phyloP scores from a whole-genome alignment of 768 basidiomycete genomes.

The Terana coerulea region DNA sequence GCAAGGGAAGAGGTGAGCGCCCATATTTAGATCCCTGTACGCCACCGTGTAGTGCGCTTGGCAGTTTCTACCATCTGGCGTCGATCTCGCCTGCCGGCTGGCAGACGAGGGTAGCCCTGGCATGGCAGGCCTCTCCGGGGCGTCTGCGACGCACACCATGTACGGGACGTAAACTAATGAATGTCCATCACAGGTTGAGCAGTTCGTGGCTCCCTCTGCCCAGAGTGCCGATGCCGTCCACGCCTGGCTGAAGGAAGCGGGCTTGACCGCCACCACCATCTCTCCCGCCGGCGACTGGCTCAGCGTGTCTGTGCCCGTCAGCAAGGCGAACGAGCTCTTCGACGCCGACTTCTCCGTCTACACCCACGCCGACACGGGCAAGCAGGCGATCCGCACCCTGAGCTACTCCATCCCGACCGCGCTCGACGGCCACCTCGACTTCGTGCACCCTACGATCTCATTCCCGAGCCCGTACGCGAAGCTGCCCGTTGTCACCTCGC shows the following conservation, averaged over 20 bases:
- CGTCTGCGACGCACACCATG: too few species aligned
- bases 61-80: too few species aligned
- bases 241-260: constrained; percentile 23
- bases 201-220: constrained; percentile 19
- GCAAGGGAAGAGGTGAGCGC: constrained; percentile 24
- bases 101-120: too few species aligned
- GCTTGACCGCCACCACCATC: constrained; percentile 19
- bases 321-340: constrained; percentile 26
- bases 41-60: too few species aligned
- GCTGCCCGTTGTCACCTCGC: constrained; percentile 7
- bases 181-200: constrained; percentile 21
- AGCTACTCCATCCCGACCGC: constrained; percentile 28
- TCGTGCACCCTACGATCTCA: constrained; percentile 30
- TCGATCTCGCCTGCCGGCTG: too few species aligned
- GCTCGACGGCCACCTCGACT: constrained; percentile 24
- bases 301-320: constrained; percentile 20
- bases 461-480: constrained; percentile 15
- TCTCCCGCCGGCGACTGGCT: constrained; percentile 28
- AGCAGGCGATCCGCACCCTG: constrained; percentile 26
- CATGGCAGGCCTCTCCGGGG: too few species aligned
- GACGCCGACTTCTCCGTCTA: constrained; percentile 28
- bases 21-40: not conserved
- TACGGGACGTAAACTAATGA: too few species aligned
- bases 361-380: constrained; percentile 20
- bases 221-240: constrained; percentile 23